phyloP scores from a whole-genome alignment of 2,329 filamentous ascomycete genomes.

The Thielaviopsis musarum region DNA sequence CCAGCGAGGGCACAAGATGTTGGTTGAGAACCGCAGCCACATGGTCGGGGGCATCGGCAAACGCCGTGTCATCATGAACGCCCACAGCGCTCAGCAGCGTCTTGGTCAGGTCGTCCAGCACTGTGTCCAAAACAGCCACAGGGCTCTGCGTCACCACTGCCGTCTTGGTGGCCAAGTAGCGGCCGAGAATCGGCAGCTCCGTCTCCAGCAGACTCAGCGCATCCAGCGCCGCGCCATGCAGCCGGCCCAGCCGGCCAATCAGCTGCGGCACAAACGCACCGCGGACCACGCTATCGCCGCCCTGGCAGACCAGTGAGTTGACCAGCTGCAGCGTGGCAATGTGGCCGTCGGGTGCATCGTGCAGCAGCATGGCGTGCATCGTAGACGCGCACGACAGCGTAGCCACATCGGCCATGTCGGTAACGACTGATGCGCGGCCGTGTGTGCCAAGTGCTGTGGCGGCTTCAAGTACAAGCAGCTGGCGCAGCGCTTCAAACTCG shows the following conservation, averaged over 20 bases:
- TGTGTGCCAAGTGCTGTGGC: neutral
- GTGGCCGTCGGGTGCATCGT: conserved; percentile 19
- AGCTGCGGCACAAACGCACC: conserved; percentile 28
- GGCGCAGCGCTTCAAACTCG: conserved; percentile 41
- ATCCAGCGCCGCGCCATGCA: conserved; percentile 37
- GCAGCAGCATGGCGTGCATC: conserved; percentile 25
- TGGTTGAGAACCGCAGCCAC: conserved; percentile 19
- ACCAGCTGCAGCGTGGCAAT: conserved; percentile 25
- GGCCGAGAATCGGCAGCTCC: conserved; percentile 45
- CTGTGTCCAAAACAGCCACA: conserved; percentile 28
- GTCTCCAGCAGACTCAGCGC: conserved; percentile 46
- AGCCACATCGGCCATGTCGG: conserved; percentile 21
- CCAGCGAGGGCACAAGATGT: conserved; percentile 29
- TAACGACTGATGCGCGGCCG: neutral
- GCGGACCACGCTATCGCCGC: conserved; percentile 22
- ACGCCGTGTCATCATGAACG: neutral
- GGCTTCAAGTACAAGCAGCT: conserved; percentile 29
- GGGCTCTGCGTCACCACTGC: conserved; percentile 33
- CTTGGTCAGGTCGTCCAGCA: conserved; percentile 27
- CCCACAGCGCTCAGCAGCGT: neutral
- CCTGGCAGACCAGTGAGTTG: conserved; percentile 28
- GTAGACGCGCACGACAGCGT: conserved; percentile 32
- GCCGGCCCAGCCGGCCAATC: conserved; percentile 34
- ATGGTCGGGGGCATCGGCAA: conserved; percentile 5
- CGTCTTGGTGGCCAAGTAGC: conserved; percentile 34